Evolutionary conservation across 2,329 filamentous ascomycete genomes (phyloP), one percentile per base, ranked within the genome.

Genomic region (Zymoseptoria ardabiliae): DNA sequence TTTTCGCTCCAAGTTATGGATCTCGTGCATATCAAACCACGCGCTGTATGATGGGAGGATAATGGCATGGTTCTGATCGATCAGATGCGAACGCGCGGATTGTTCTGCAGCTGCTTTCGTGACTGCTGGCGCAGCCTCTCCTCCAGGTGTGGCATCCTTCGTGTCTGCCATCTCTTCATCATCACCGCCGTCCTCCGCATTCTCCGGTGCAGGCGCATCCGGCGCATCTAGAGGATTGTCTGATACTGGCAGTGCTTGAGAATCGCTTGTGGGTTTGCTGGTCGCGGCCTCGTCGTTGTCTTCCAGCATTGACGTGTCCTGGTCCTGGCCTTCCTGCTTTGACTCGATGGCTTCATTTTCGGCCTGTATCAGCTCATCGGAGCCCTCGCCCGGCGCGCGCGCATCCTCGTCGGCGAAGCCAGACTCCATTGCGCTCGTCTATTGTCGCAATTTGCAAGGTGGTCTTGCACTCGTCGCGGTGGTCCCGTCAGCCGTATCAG

Each of bases 1-100:
- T 76, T 97, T 99, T 72, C 88, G 89, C 79, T 99, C 94, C 68
- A 97, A 89, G 61, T 85, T 85, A 75, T 97, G 90, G 71, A 99
- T 88, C 54, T 84, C 82, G 73, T 92, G 90, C 93, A 99, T 97
- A 76, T 99, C 94, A 74, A 99, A 99, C 94, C 94, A 99, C 13
- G 90, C 94, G 72, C 91, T 95, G 76, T 99, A 99, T 74, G 93
- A 97, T 21, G 94, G 94, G 21, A 99, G 85, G 63, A 99, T 92
- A 71, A 97, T 97, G 63, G 92, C 88, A 72, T 97, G 93, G 50
- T 91, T 95, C 77, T 99, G 94, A 13, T 90, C 86, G 62, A 96
- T 89, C 58, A 99, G 85, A 71, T 97, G 92, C 68, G 93, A 89
- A 65, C 93, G 90, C 55, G 94, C 95, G 3, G 91, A 88, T 50